phyloP scores from a whole-genome alignment of 768 basidiomycete species.

The Porphyrellus cyaneotinctus region DNA sequence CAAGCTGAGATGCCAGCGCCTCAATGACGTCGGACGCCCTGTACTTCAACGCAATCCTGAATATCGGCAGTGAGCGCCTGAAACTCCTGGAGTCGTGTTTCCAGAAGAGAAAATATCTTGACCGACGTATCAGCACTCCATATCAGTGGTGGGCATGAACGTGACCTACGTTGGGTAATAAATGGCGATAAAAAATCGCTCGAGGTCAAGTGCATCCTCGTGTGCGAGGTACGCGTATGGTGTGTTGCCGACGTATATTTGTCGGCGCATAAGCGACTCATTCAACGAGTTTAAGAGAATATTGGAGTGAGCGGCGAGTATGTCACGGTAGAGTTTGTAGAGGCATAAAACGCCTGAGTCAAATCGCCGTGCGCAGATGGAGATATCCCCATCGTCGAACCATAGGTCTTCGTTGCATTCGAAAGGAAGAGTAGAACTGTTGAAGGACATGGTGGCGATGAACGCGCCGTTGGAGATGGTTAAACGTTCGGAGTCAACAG shows the following conservation, averaged over 20 bases:
- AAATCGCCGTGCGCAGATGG: constrained; percentile 3
- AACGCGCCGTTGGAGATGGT: not conserved
- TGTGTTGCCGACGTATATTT: not conserved
- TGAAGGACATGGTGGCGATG: not conserved
- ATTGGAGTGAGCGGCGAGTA: constrained; percentile 2
- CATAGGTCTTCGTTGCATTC: not conserved
- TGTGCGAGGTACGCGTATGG: constrained; percentile 1
- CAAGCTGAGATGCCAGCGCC: constrained; percentile 3
- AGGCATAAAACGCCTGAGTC: constrained; percentile 3
- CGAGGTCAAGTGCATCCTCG: constrained; percentile 5
- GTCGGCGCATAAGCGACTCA: not conserved
- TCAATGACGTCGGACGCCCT: constrained; percentile 1
- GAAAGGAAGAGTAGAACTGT: not conserved
- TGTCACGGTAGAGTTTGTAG: constrained; percentile 6
- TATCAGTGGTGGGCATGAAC: not conserved
- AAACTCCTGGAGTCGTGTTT: constrained; percentile 2
- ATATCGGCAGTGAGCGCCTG: not conserved
- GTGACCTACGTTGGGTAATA: constrained; percentile 3
- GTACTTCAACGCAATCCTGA: constrained; percentile 6
- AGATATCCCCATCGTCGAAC: constrained; percentile 7
- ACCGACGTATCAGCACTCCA: not conserved
- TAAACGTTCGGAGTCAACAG: too few relatives aligned
- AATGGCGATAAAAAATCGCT: constrained; percentile 2
- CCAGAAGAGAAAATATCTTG: constrained; percentile 5
- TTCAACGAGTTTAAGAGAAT: not conserved